These are phyloP conservation scores for Moniliophthora roreri DNA, from an alignment of 1,284 basidiomycete species.

Conservation along the genomic window DNA sequence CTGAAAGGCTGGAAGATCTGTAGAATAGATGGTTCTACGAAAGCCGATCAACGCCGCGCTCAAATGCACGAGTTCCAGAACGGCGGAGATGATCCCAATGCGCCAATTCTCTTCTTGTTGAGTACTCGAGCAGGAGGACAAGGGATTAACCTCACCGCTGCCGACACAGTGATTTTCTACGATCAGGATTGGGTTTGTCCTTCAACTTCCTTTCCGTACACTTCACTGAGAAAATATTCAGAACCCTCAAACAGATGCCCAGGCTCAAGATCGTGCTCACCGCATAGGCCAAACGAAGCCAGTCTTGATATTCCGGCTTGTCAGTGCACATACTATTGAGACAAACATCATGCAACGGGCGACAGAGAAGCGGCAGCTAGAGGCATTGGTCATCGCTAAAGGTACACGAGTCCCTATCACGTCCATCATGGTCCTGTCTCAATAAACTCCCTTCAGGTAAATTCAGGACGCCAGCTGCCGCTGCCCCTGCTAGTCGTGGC, in stretches of 20 bases:
- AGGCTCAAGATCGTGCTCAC: slow-evolving; percentile 95
- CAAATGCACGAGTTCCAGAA: slow-evolving; percentile 88
- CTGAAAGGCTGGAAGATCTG: slow-evolving; percentile 83
- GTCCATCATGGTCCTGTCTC: slow-evolving; percentile 2
- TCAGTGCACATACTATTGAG: slow-evolving; percentile 88
- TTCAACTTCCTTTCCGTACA: not conserved
- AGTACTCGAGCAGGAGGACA: slow-evolving; percentile 93
- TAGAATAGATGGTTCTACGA: slow-evolving; percentile 87
- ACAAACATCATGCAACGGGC: slow-evolving; percentile 90
- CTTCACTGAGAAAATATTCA: slow-evolving; percentile 25
- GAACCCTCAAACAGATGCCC: slow-evolving; percentile 97
- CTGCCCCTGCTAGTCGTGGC: slow-evolving; percentile 39
- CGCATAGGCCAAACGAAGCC: slow-evolving; percentile 92
- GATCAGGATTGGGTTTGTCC: slow-evolving; percentile 89
- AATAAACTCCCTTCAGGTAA: slow-evolving; percentile 49
- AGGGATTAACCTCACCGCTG: slow-evolving; percentile 90
- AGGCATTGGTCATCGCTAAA: slow-evolving; percentile 93
- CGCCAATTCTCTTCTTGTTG: slow-evolving; percentile 83
- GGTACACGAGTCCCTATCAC: slow-evolving; percentile 40
- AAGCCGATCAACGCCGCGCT: slow-evolving; percentile 75
- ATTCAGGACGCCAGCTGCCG: slow-evolving; percentile 70
- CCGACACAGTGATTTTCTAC: slow-evolving; percentile 94
- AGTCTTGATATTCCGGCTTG: slow-evolving; percentile 86
- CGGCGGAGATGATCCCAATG: slow-evolving; percentile 61
- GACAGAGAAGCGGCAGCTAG: slow-evolving; percentile 85